Percentiles rank a stretch among this genome's conserved stretches.
These are phyloP conservation scores for Boletellus sp. DNA, from an alignment of 1,284 basidiomycete genomes.

Conservation along the genomic window DNA sequence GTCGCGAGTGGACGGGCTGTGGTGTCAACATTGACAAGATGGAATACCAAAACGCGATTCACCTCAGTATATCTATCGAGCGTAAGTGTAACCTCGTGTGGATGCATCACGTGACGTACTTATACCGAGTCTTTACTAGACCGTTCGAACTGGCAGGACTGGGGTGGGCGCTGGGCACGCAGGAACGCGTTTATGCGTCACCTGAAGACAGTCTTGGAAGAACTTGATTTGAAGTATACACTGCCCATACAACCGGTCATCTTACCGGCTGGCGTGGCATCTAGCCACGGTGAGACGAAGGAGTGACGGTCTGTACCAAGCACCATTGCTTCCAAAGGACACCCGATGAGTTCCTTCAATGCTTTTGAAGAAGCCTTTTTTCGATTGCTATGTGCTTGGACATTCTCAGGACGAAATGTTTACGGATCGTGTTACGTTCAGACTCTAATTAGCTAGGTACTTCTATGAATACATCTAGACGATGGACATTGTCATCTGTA, in stretches of 20 bases:
- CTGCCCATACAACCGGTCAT: constrained; percentile 71
- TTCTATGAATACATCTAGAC: constrained; percentile 2
- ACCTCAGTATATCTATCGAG: constrained; percentile 70
- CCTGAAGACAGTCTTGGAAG: constrained; percentile 66
- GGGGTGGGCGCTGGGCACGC: constrained; percentile 75
- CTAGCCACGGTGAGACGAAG: background rate
- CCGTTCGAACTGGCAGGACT: constrained; percentile 83
- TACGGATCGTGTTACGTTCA: too few species aligned
- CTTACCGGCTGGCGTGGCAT: constrained; percentile 35
- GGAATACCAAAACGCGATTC: constrained; percentile 71
- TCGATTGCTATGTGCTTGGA: too few species aligned
- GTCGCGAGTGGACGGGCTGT: constrained; percentile 68
- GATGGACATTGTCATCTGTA: background rate
- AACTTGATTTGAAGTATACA: constrained; percentile 66
- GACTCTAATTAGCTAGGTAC: too few species aligned
- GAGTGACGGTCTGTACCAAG: background rate
- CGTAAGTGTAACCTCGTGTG: constrained; percentile 44
- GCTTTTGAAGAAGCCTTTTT: too few species aligned
- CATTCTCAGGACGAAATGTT: too few species aligned
- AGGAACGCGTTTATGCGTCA: constrained; percentile 71
- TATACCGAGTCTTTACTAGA: constrained; percentile 39
- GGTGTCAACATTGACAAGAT: constrained; percentile 69
- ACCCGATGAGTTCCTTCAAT: background rate
- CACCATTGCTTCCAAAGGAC: background rate
- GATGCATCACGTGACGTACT: constrained; percentile 7